Percentiles rank a stretch among this genome's conserved stretches.
Evolutionary conservation across 179 eudicot genomes (phyloP).

Genomic region (Pouteria campechiana): DNA sequence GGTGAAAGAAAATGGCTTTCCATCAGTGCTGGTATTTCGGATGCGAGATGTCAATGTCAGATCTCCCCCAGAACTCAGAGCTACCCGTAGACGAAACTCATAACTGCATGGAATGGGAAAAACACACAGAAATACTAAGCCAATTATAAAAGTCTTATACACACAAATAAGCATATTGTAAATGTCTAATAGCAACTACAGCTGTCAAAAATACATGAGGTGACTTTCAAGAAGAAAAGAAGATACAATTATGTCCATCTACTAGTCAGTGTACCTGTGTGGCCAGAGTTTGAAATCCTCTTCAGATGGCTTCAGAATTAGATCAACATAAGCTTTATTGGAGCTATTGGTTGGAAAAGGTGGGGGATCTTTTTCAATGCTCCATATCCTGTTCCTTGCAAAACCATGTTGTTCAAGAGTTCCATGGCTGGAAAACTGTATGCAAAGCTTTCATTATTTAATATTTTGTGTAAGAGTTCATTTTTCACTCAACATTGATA

Average conservation of each 20-base stretch:
- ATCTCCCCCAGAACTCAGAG: slow-evolving; percentile 86
- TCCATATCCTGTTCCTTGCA: slow-evolving; percentile 89
- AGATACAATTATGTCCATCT: neutral
- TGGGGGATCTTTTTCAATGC: slow-evolving; percentile 55
- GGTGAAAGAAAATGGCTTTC: slow-evolving; percentile 76
- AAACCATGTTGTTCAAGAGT: slow-evolving; percentile 84
- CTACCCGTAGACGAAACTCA: slow-evolving; percentile 80
- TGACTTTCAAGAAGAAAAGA: no score
- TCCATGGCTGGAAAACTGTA: slow-evolving; percentile 78
- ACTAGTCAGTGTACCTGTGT: slow-evolving; percentile 62
- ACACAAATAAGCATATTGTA: neutral
- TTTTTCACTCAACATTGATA: no score
- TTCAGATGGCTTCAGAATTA: slow-evolving; percentile 78
- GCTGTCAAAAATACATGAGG: no score
- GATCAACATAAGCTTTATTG: slow-evolving; percentile 52
- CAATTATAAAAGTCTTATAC: neutral
- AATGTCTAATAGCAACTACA: no score
- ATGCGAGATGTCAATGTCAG: slow-evolving; percentile 81
- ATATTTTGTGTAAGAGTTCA: no score
- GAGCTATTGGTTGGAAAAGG: slow-evolving; percentile 45
- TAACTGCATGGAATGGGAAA: slow-evolving; percentile 45
- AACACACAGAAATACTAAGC: neutral
- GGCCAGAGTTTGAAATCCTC: slow-evolving; percentile 92
- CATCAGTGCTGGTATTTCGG: slow-evolving; percentile 72
- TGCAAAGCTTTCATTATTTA: no score